Base-by-base conservation (phyloP, 345 rosid genomes). In the Arabis hirsuta region DNA sequence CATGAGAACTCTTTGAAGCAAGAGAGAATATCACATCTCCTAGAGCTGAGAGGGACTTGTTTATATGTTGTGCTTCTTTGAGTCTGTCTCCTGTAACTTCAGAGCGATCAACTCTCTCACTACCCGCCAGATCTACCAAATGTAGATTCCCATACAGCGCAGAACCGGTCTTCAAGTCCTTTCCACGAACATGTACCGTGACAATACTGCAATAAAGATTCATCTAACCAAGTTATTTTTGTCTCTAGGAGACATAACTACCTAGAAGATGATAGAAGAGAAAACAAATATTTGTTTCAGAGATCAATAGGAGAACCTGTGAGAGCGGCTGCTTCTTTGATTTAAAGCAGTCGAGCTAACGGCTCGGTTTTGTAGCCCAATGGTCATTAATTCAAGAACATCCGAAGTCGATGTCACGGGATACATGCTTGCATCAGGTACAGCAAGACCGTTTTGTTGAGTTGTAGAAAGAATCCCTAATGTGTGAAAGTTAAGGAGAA, bases 1-100 rank as follows among this genome's bases (percentile, higher is more conserved):
- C 74, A 80, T 94, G 90, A 71, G 96, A 81, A 45, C 81, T 91
- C 84, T 83, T 95, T 57, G 87, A 93, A 20, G 99, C 93, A 82
- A 95, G 84, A 60, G 99, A 93, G 39, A 91, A 79, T 71, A 95
- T 87, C 26, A 91, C 97, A 83, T 95, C 99, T 83, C 93, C 98
- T 16, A 94, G 81, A 80, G 96, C 84, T 71, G 96, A 94, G 52
- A 94, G 95, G 22, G 98, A 91, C 78, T 91, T 91, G 67, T 94
- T 94, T 64, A 94, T 94, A 71, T 85, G 84, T 64, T 85, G 95
- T 48, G 97, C 97, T 83, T 94, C 98, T 82, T 69, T 91, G 19
- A 94, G 87, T 58, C 95, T 80, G 74, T 89, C 97, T 71, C 97
- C 98, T n/a, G 89, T 87, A 52, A 89, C 98, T 85, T 89, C 96